Evolutionary conservation across 2,329 filamentous ascomycete species (phyloP), one percentile per base, ranked within the genome.

Genomic region (Sphaerulina musiva): DNA sequence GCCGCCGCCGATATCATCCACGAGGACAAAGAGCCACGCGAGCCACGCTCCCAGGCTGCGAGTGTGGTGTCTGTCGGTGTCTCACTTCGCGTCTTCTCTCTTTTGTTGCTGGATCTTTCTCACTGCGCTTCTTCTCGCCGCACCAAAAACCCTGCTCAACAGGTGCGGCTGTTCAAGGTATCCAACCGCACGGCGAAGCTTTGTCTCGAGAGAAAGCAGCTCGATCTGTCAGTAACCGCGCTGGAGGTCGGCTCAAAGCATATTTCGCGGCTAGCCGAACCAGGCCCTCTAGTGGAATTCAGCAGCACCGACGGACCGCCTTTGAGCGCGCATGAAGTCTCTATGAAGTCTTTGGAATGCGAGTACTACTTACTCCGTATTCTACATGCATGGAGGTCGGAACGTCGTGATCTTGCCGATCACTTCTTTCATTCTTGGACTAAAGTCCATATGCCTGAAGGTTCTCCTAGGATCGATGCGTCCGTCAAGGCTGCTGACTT

Each of bases 311-410:
- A 47, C 3, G 46, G 52, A 12, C 61, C 61, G 52, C 48, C 51
- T 44, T 54, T 59, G 38, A 29, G 58, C 41, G 59, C 63, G 12
- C 68, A 71, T 31, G 58, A 66, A 6, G 63, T 64, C 7, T 57
- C 71, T 34, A 62, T 68, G 7, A 68, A 67, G 11, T 69, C 70
- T 43, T 66, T 84, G 11, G 73, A 80, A 32, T 74, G 76, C 0
- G 82, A 89, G 59, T 90, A 87, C 62, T 77, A 83, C 40, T 78
- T 83, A 4, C 69, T 89, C 55, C 79, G 87, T 32, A 82, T 82
- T 38, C 77, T 79, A 32, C 68, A 93, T 69, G 89, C 89, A 71
- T 95, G 85, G 83, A 82, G 83, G 62, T 84, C 90, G 65, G 77
- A 81, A 40, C 80, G 85, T 40, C 75, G 86, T 11, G 86, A 92